A percentile compares a stretch with the other conserved stretches of the same genome.
Conservation (phyloP, 768 basidiomycete genomes). For the Cystofilobasidium ferigula region DNA sequence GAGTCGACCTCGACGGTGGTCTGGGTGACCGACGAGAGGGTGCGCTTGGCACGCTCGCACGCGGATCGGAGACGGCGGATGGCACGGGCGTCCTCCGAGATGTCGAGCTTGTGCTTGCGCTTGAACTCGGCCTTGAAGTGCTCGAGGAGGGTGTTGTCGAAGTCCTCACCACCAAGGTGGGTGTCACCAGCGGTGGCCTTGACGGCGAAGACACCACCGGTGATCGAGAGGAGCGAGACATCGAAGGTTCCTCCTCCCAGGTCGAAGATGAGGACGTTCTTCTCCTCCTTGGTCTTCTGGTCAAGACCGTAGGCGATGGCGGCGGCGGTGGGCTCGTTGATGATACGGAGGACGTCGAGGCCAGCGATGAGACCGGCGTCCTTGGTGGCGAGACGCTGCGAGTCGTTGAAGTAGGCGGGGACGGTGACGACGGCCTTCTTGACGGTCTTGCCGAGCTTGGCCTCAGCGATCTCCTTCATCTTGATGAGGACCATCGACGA, state of each 20-base stretch:
- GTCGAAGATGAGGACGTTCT: constrained; percentile 99
- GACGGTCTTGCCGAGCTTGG: constrained; percentile 94
- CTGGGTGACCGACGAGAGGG: constrained; percentile 93
- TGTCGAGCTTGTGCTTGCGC: constrained; percentile 50
- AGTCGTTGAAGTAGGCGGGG: constrained; percentile 99
- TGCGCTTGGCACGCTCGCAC: constrained; percentile 99
- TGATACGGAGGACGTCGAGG: constrained; percentile 98
- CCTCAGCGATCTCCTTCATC: constrained; percentile 99
- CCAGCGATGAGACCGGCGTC: constrained; percentile 97
- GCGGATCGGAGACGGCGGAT: constrained; percentile 89
- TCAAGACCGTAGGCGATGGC: constrained; percentile 89
- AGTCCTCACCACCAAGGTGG: constrained; percentile 98
- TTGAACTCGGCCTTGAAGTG: constrained; percentile 65
- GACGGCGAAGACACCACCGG: constrained; percentile 85
- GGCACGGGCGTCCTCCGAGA: constrained; percentile 93
- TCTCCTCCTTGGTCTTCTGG: constrained; percentile 84
- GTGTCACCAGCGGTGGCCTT: constrained; percentile 98
- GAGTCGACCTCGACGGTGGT: constrained; percentile 99
- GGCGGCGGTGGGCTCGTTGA: constrained; percentile 99
- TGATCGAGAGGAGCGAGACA: constrained; percentile 96
- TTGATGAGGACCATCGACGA: constrained; percentile 99
- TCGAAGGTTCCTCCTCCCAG: constrained; percentile 99
- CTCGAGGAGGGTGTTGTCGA: constrained; percentile 93
- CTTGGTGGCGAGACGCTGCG: constrained; percentile 97
- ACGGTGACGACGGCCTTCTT: constrained; percentile 99